Base-by-base conservation (phyloP, 495 filamentous ascomycete genomes). In the Antarctomyces pellizariae region DNA sequence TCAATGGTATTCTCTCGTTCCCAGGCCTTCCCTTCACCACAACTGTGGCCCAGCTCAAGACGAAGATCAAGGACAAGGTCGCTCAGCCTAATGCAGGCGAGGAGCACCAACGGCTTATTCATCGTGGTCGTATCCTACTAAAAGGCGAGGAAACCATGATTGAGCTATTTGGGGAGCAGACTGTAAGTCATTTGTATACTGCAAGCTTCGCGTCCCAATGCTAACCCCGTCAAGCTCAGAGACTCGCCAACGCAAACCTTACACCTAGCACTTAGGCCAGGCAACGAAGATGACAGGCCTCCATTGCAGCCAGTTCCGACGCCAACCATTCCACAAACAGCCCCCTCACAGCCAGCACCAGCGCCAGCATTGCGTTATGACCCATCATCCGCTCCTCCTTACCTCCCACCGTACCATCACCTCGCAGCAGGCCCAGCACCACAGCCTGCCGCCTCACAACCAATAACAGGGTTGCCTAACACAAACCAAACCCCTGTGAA, bases 41-140 rank as follows among this genome's bases (percentile, higher is more conserved):
- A 0, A 76, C 68, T 2, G 39, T 79, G 17, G 57, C 49, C 9
- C 47, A 67, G 34, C 42, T 82, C 11, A 75, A 69, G 39, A 48
- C 50, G 3, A 64, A 50, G 29, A 67, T 82, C 32, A 54, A 59
- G 8, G 47, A 62, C 30, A 35, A 42, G 8, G 43, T 76, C n/a
- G 45, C 54, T 3, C 54, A 49, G 18, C 61, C 53, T 5, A 65
- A 71, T 16, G 26, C 53, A 2, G 48, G 59, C 39, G 62, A 45
- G n/a, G 59, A 38, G 3, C 50, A 49, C 3, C 71, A 77, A 38
- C 53, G 71, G 7, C 41, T 82, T 22, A 77, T 79, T 14, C 67
- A 74, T 35, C 50, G 62, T 30, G 75, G 74, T 5, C 63, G 62
- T 25, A 44, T 64, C 18, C 49, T 78, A 11, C 32, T 44, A 11